Evolutionary conservation across 106 monocot genomes (phyloP), one percentile per base, ranked within the genome.

Genomic region (Allium cepa): DNA sequence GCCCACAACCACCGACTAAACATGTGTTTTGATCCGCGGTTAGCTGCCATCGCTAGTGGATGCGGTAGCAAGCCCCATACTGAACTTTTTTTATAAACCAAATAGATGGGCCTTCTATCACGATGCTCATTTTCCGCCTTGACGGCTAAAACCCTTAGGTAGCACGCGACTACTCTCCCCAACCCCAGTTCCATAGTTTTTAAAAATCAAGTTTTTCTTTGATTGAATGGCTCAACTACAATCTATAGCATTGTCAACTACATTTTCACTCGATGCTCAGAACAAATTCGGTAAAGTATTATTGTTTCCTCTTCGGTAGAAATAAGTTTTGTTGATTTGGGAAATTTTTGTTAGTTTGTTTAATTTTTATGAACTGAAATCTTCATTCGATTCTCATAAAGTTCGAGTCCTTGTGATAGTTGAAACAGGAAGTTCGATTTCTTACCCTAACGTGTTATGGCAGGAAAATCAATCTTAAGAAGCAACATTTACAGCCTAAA

Each of bases 141-240:
- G 36, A 5, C 36, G 36, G 36, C 36, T 36, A 36, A 36, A 36
- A 36, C 3, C 36, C 36, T 5, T 22, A 1, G 36, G 36, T 36
- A 36, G 1, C 36, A 4, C 36, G 36, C 36, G 36, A 36, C 36
- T 36, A 5, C 5, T 36, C 36, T 36, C 36, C 5, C 36, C 5
- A 36, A 36, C 36, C 36, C 36, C 36, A 36, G 36, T 36, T 5
- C 36, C 0, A 36, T 36, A 36, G 5, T 36, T 36, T 5, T 36
- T 36, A 1, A 5, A 36, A 36, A 4, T 62, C 12, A 5, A 62
- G 11, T 46, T 46, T 36, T 62, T 45, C 10, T 46, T 47, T 49
- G 4, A 11, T 16, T 17, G 10, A 50, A 65, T 65, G 65, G 48
- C 65, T 48, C 65, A 49, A n/a, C 22, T 65, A 50, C 65, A 49